Evolutionary conservation across 2,329 filamentous ascomycete genomes (phyloP).

Genomic region (Pestalotiopsis sp.): DNA sequence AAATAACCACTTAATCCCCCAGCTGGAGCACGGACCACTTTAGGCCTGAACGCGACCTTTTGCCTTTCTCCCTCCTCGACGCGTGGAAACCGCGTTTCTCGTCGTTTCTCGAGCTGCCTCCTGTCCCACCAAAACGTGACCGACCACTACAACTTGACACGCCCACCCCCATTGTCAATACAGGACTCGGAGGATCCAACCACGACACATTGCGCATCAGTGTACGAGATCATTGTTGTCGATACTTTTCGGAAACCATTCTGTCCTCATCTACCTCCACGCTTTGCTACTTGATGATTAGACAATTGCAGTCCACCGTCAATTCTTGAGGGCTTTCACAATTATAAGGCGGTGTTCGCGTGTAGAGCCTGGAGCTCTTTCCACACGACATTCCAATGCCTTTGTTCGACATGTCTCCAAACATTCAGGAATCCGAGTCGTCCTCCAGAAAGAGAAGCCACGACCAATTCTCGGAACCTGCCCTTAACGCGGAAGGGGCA

Average conservation of each 20-base stretch:
- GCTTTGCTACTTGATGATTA: too few species aligned
- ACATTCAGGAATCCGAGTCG: conserved; percentile 48
- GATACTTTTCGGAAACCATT: too few species aligned
- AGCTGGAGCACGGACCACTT: conserved; percentile 1
- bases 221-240: too few species aligned
- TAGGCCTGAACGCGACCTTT: conserved; percentile 6
- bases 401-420: conserved; percentile 48
- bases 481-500: conserved; percentile 20
- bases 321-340: neutral
- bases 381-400: conserved; percentile 41
- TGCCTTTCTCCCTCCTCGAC: neutral
- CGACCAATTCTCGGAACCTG: conserved; percentile 41
- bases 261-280: too few species aligned
- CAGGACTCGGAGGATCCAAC: too few species aligned
- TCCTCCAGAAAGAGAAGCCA: conserved; percentile 48
- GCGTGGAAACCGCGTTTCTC: conserved; percentile 9
- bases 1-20: neutral
- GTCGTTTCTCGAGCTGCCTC: conserved; percentile 2
- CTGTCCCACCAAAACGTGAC: conserved; percentile 9
- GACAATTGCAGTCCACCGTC: neutral
- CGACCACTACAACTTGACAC: neutral
- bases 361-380: conserved; percentile 13
- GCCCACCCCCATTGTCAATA: neutral
- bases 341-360: neutral
- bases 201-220: too few species aligned